A percentile compares a stretch with the other conserved stretches of the same genome.
These are phyloP conservation scores for Nakazawaea wyomingensis DNA, from an alignment of 805 yeast species.

Conservation along the genomic window DNA sequence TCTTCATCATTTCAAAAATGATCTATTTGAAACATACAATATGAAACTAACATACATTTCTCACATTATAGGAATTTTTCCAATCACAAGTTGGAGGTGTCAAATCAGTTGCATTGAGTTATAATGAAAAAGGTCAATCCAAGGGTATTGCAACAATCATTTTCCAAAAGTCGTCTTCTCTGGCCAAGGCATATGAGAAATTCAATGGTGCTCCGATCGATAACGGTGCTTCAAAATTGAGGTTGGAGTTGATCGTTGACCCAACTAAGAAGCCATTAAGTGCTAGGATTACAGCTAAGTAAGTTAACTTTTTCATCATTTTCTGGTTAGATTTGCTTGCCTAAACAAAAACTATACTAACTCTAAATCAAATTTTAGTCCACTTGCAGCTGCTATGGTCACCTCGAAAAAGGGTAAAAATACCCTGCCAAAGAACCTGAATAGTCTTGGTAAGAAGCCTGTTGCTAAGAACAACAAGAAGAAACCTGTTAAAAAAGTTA, in stretches of 20 bases:
- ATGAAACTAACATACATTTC: slow-evolving; percentile 2
- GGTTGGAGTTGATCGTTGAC: slow-evolving; percentile 77
- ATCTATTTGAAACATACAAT: slow-evolving; percentile 12
- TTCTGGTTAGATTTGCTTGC: background rate
- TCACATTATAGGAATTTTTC: slow-evolving; percentile 72
- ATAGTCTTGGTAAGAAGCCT: slow-evolving; percentile 22
- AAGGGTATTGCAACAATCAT: slow-evolving; percentile 88
- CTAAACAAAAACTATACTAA: too few relatives aligned
- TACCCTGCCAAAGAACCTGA: slow-evolving; percentile 29
- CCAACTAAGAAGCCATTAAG: slow-evolving; percentile 74
- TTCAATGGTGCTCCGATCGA: slow-evolving; percentile 94
- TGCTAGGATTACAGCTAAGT: slow-evolving; percentile 61
- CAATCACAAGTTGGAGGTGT: slow-evolving; percentile 85
- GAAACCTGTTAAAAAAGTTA: slow-evolving; percentile 43
- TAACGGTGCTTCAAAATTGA: slow-evolving; percentile 72
- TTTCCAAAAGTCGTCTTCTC: slow-evolving; percentile 65
- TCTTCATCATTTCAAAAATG: background rate
- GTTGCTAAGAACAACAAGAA: slow-evolving; percentile 19
- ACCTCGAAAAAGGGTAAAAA: slow-evolving; percentile 49
- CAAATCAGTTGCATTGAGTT: slow-evolving; percentile 60
- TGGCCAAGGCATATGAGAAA: slow-evolving; percentile 71
- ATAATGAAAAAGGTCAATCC: slow-evolving; percentile 84
- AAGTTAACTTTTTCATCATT: slow-evolving; percentile 8
- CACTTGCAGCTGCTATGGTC: slow-evolving; percentile 25
- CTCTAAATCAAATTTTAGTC: slow-evolving; percentile 3